These are phyloP conservation scores for Phytophthora ohioensis DNA, from an alignment of 352 stramenopile species.

Conservation along the genomic window DNA sequence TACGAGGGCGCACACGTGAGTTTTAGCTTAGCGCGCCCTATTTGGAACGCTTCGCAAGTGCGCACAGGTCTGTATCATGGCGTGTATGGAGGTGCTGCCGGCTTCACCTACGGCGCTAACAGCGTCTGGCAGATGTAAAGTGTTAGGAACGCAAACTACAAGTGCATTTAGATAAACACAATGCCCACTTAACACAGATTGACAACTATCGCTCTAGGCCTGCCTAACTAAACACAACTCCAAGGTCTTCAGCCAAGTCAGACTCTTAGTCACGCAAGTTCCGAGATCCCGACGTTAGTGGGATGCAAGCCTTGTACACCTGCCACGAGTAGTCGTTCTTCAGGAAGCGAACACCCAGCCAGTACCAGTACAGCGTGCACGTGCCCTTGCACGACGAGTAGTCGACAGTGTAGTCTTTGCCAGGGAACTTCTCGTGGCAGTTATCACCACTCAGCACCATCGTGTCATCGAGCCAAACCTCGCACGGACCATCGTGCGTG, in stretches of 20 bases:
- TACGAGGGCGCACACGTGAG: too few species aligned
- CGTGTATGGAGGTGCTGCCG: too few species aligned
- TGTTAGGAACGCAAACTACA: too few species aligned
- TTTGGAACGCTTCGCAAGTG: not conserved
- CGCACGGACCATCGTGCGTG: conserved; percentile 49
- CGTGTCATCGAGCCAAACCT: conserved; percentile 46
- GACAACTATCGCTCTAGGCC: too few species aligned
- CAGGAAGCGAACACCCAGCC: conserved; percentile 41
- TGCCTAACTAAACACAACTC: too few species aligned
- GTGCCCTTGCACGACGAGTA: conserved; percentile 36
- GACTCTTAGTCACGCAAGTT: conserved; percentile 19
- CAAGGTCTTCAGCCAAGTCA: too few species aligned
- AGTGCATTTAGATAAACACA: too few species aligned
- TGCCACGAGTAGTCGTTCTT: conserved; percentile 63
- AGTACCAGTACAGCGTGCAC: conserved; percentile 33
- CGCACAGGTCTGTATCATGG: not conserved
- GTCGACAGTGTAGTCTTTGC: conserved; percentile 39
- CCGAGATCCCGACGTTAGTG: conserved; percentile 11
- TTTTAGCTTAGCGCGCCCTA: too few species aligned
- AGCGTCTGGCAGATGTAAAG: too few species aligned
- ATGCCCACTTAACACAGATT: too few species aligned
- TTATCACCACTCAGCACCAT: conserved; percentile 33
- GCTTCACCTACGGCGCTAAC: too few species aligned
- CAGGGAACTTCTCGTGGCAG: conserved; percentile 40
- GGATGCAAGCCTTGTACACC: conserved; percentile 65